Conservation (phyloP, 2,329 filamentous ascomycete genomes). For the Colletotrichum simmondsii region DNA sequence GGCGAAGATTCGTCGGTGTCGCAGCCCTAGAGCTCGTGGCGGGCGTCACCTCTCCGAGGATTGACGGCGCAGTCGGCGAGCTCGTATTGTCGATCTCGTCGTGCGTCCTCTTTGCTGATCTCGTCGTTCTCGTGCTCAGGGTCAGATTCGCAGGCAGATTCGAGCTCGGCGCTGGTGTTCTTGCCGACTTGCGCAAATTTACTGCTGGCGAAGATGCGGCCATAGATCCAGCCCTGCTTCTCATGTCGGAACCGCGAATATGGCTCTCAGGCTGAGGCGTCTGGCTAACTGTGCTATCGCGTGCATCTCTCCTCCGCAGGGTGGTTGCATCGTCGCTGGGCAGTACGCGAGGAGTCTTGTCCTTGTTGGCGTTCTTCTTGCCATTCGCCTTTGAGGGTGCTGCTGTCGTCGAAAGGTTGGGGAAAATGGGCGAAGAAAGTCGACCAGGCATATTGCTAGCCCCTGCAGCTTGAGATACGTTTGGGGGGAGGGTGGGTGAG, state of each 20-base stretch:
- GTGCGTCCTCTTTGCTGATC: constrained; percentile 63
- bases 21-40: constrained; percentile 67
- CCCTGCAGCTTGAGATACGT: constrained; percentile 40
- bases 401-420: constrained; percentile 41
- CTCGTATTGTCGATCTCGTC: constrained; percentile 65
- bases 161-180: constrained; percentile 27
- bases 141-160: constrained; percentile 1
- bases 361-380: constrained; percentile 40
- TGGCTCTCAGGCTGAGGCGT: constrained; percentile 49
- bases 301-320: constrained; percentile 49
- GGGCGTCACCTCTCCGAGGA: constrained; percentile 59
- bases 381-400: constrained; percentile 26
- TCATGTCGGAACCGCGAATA: constrained; percentile 42
- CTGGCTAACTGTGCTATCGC: constrained; percentile 51
- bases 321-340: constrained; percentile 43
- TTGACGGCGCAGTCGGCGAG: constrained; percentile 63
- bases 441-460: constrained; percentile 53
- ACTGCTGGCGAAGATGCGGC: constrained; percentile 40
- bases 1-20: constrained; percentile 66
- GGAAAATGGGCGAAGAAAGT: constrained; percentile 45
- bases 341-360: constrained; percentile 35
- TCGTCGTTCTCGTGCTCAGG: constrained; percentile 52
- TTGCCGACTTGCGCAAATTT: constrained; percentile 27
- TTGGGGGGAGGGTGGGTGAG: constrained; percentile 42
- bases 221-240: constrained; percentile 38